These are phyloP conservation scores for Microthyrium microscopicum DNA, from an alignment of 2,329 filamentous ascomycete species.

Conservation along the genomic window DNA sequence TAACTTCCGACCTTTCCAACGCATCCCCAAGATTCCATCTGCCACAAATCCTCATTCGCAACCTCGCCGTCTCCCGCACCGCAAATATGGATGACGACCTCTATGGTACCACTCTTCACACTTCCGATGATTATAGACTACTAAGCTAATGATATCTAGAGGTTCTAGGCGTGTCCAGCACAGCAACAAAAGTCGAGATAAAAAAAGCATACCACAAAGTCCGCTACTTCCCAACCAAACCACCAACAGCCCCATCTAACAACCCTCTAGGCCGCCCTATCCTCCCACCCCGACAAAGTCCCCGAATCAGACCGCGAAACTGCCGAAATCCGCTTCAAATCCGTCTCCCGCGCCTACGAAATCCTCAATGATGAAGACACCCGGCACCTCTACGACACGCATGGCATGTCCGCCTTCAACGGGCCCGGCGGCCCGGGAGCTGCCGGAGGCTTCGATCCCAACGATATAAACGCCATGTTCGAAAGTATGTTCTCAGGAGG, in stretches of 20 bases:
- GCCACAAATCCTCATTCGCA: no score
- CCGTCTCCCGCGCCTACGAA: slow-evolving; percentile 86
- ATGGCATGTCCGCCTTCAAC: slow-evolving; percentile 94
- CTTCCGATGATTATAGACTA: no score
- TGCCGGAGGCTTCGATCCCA: slow-evolving; percentile 35
- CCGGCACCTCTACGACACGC: slow-evolving; percentile 75
- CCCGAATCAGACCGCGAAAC: slow-evolving; percentile 67
- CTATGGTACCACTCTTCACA: no score
- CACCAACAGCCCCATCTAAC: slow-evolving; percentile 2
- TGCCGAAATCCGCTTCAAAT: slow-evolving; percentile 85
- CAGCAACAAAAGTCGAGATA: slow-evolving; percentile 62
- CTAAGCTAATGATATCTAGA: slow-evolving; percentile 38
- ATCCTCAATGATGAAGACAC: slow-evolving; percentile 95
- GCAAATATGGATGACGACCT: no score
- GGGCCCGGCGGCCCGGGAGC: slow-evolving; percentile 50
- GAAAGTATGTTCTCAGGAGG: slow-evolving; percentile 75
- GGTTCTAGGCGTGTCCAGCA: slow-evolving; percentile 58
- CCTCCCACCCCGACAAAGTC: slow-evolving; percentile 91
- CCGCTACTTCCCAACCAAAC: slow-evolving; percentile 4
- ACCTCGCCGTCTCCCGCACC: no score
- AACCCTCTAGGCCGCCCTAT: slow-evolving; percentile 52
- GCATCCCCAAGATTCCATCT: no score
- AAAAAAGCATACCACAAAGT: slow-evolving; percentile 40
- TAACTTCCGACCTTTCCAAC: no score
- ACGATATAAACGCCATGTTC: slow-evolving; percentile 83